Evolutionary conservation across 495 filamentous ascomycete species (phyloP), one percentile per base, ranked within the genome.

Genomic region (Podospora pseudopauciseta): DNA sequence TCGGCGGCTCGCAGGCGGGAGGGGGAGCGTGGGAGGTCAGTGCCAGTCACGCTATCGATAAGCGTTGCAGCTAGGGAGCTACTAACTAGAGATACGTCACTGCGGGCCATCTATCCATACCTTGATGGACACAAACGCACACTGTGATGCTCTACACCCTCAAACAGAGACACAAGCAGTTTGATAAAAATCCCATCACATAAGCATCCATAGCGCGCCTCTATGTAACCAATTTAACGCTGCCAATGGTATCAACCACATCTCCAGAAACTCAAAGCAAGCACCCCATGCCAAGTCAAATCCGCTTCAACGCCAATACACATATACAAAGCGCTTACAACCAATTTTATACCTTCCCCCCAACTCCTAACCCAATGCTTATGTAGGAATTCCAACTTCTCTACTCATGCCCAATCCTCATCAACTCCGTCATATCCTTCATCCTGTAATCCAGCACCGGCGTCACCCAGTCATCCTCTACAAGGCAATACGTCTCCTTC

Each of bases 381-480:
- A 2, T 26, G 7, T 49, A 16, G 30, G 1, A 32, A 32, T 11
- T 39, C 34, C 28, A 19, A n/a, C 18, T 57, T 59, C 44, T 15
- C 23, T 19, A 18, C 30, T 69, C 58, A 9, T 26, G 65, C 64
- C 68, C 18, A 57, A 58, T 49, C 58, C 74, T 71, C 66, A 83
- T 83, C 32, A 89, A 76, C 67, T 83, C 80, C 39, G 75, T 74
- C 80, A 88, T 81, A 70, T 87, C 86, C 34, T 80, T 80, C 79
- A 86, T 79, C 60, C 86, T 78, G 75, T 86, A 87, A 70, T 87
- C 85, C 60, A 85, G 75, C 54, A 85, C 77, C 2, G 82, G 78
- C 55, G 84, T 86, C 66, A 83, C 60, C 86, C 86, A 89, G 68
- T 84, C 84, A 72, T 87, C 85, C 53, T 82, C 76, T 15, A 88